Conservation (phyloP, 371 early-diverging fungal genomes). For the Mucor saturninus region DNA sequence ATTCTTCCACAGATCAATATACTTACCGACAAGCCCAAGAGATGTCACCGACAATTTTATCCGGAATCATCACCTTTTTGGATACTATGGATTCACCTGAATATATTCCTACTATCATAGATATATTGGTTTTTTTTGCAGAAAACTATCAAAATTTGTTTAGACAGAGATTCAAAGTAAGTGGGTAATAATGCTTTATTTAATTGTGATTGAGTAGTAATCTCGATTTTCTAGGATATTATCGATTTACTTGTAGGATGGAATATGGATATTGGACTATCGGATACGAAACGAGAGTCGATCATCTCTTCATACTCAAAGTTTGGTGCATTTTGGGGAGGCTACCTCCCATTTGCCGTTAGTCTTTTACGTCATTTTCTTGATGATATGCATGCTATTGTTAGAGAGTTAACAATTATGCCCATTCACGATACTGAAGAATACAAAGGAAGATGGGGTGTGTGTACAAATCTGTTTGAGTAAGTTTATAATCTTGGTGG, state of each 20-base stretch:
- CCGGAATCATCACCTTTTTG: conserved; percentile 38
- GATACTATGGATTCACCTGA: conserved; percentile 47
- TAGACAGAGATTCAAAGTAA: conserved; percentile 42
- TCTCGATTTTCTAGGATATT: conserved; percentile 50
- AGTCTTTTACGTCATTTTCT: conserved; percentile 60
- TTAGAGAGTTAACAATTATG: conserved; percentile 14
- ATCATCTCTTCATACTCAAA: conserved; percentile 24
- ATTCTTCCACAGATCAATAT: conserved; percentile 25
- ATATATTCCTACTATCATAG: conserved; percentile 35
- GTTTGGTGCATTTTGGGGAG: conserved; percentile 30
- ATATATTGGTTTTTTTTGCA: conserved; percentile 32
- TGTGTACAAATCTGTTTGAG: conserved; percentile 33
- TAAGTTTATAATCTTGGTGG: conserved; percentile 6
- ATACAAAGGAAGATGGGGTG: conserved; percentile 23
- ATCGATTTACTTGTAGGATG: conserved; percentile 73
- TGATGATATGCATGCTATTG: conserved; percentile 35
- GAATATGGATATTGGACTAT: conserved; percentile 61
- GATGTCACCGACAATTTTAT: conserved; percentile 33
- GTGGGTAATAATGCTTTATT: not conserved
- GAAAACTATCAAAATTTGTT: conserved; percentile 33
- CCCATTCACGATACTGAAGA: conserved; percentile 1
- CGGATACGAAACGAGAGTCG: conserved; percentile 35
- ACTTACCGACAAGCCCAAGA: conserved; percentile 29
- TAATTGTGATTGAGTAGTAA: conserved; percentile 15
- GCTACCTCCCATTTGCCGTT: conserved; percentile 40